Conservation (phyloP, 2,329 filamentous ascomycete genomes). For the Cordyceps militaris region DNA sequence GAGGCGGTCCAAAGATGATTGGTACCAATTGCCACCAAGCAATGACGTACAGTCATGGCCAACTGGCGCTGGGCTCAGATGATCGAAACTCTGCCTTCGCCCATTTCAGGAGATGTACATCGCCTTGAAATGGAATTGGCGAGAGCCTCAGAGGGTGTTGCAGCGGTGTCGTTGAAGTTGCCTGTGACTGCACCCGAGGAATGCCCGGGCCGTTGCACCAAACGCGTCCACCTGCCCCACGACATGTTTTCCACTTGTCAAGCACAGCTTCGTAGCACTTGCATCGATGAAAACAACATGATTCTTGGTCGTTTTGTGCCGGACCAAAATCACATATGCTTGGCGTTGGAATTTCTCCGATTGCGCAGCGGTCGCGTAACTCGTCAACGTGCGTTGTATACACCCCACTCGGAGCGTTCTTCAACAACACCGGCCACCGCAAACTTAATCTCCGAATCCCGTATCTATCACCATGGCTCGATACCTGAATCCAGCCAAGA, state of each 20-base stretch:
- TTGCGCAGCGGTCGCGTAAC: not conserved
- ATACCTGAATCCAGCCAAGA: conserved; percentile 82
- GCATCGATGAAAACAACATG: not conserved
- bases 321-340: not conserved
- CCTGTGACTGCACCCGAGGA: conserved; percentile 7
- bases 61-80: too few relatives aligned
- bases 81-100: too few relatives aligned
- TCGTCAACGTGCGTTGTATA: not conserved
- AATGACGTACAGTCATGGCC: too few relatives aligned
- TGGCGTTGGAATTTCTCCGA: too few relatives aligned
- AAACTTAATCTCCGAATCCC: too few relatives aligned
- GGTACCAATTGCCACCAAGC: not conserved
- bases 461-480: conserved; percentile 67
- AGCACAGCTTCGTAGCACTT: not conserved
- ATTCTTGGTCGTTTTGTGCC: not conserved
- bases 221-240: conserved; percentile 13
- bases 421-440: too few relatives aligned
- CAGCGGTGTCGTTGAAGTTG: too few relatives aligned
- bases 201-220: conserved; percentile 11
- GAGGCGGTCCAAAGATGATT: not conserved
- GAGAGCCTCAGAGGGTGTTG: too few relatives aligned
- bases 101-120: too few relatives aligned
- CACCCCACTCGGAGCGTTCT: not conserved
- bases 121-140: too few relatives aligned
- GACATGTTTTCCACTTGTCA: not conserved